Percentiles rank a stretch among this genome's conserved stretches.
phyloP scores from a whole-genome alignment of 2,329 filamentous ascomycete species.

The Diaporthe sp. region DNA sequence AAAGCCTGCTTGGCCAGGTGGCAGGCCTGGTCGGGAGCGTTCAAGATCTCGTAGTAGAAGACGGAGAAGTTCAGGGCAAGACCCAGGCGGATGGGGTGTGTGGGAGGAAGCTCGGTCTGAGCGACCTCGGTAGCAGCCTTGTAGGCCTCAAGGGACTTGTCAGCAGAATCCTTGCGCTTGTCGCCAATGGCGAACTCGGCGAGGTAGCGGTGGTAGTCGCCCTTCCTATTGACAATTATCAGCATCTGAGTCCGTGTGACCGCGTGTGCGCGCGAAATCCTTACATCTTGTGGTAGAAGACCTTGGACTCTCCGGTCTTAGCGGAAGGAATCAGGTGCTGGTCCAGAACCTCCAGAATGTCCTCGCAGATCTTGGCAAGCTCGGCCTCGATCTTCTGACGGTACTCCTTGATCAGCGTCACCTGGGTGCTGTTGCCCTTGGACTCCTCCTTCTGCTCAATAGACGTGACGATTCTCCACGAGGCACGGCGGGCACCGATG shows the following conservation, averaged over 20 bases:
- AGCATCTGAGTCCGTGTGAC: conserved; percentile 33
- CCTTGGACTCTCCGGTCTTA: conserved; percentile 97
- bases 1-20: conserved; percentile 97
- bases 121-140: conserved; percentile 93
- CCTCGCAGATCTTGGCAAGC: conserved; percentile 97
- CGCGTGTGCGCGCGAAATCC: conserved; percentile 10
- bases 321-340: conserved; percentile 94
- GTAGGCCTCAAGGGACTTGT: conserved; percentile 97
- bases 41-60: conserved; percentile 99
- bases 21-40: conserved; percentile 98
- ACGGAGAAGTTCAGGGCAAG: conserved; percentile 97
- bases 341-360: conserved; percentile 95
- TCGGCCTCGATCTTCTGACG: conserved; percentile 98
- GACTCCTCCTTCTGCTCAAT: conserved; percentile 99
- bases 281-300: conserved; percentile 99
- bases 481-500: conserved; percentile 95
- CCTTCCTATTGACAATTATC: conserved; percentile 78
- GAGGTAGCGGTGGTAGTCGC: conserved; percentile 99
- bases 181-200: conserved; percentile 96
- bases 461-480: conserved; percentile 97
- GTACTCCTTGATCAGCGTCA: conserved; percentile 95
- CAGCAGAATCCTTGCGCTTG: conserved; percentile 94
- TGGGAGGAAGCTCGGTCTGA: conserved; percentile 88
- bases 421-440: conserved; percentile 95
- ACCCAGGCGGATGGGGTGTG: conserved; percentile 93